phyloP scores from a whole-genome alignment of 164 flowering plant genomes.

The Echeveria elegans region DNA sequence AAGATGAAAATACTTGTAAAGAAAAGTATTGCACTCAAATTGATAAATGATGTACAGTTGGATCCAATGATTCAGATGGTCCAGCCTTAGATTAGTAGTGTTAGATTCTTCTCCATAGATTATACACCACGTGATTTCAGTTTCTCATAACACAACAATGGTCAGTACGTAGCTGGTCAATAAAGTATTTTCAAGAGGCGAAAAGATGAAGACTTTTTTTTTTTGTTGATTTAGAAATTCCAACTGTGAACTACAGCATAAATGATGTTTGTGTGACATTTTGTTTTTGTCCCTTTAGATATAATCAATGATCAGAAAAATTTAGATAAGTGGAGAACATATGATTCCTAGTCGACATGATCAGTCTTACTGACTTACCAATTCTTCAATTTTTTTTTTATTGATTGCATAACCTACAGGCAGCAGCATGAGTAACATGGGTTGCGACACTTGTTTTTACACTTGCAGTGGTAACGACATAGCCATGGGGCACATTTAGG shows the following conservation, averaged over 20 bases:
- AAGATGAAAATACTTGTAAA: too few species aligned
- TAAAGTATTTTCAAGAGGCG: background rate
- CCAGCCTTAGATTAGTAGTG: background rate
- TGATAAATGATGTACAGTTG: background rate
- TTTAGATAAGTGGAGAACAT: background rate
- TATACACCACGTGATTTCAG: background rate
- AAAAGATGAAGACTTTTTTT: background rate
- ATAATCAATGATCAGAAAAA: background rate
- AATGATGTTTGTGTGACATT: background rate
- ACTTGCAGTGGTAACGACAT: background rate
- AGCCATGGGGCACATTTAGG: background rate
- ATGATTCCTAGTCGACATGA: too few species aligned
- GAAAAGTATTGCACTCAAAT: too few species aligned
- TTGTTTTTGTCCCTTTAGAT: background rate
- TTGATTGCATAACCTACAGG: background rate
- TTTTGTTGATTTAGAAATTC: too few species aligned
- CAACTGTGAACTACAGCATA: background rate
- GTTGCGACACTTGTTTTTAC: constrained; percentile 3
- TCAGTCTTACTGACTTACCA: background rate
- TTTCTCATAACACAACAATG: background rate
- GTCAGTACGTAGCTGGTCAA: background rate
- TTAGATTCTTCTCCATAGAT: background rate
- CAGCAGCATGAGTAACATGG: background rate
- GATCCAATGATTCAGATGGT: background rate
- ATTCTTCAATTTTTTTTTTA: background rate